These are phyloP conservation scores for Saturnispora halmiae DNA, from an alignment of 805 yeast species.

Conservation along the genomic window DNA sequence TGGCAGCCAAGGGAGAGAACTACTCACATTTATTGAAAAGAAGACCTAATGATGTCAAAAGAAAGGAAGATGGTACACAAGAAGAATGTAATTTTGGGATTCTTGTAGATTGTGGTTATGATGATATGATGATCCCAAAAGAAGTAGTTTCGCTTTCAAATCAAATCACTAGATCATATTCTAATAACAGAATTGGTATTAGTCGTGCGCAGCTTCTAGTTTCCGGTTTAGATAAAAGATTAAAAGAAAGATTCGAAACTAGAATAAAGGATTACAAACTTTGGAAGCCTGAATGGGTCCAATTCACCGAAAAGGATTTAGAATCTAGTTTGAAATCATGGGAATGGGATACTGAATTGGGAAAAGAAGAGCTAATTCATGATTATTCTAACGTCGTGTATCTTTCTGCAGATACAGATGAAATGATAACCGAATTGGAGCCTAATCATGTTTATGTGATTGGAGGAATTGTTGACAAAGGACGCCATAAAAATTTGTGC, in stretches of 20 bases:
- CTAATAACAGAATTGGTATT: constrained; percentile 46
- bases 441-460: constrained; percentile 71
- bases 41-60: constrained; percentile 24
- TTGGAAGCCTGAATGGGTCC: constrained; percentile 54
- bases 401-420: constrained; percentile 81
- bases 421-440: constrained; percentile 51
- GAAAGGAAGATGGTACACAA: constrained; percentile 33
- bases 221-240: constrained; percentile 54
- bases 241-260: constrained; percentile 61
- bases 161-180: constrained; percentile 76
- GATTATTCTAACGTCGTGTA: constrained; percentile 44
- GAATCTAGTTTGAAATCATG: constrained; percentile 16
- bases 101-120: constrained; percentile 85
- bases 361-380: constrained; percentile 32
- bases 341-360: constrained; percentile 49
- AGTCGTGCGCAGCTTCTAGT: constrained; percentile 44
- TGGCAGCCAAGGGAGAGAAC: constrained; percentile 33
- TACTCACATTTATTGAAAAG: constrained; percentile 27
- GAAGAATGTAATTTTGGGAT: constrained; percentile 41
- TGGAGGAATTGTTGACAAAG: constrained; percentile 96
- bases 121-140: constrained; percentile 75
- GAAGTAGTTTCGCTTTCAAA: constrained; percentile 60
- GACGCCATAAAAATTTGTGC: constrained; percentile 76
- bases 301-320: constrained; percentile 36
- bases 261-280: constrained; percentile 47